phyloP scores from a whole-genome alignment of 495 filamentous ascomycete genomes.

The Pyrenopolyporus hunteri region DNA sequence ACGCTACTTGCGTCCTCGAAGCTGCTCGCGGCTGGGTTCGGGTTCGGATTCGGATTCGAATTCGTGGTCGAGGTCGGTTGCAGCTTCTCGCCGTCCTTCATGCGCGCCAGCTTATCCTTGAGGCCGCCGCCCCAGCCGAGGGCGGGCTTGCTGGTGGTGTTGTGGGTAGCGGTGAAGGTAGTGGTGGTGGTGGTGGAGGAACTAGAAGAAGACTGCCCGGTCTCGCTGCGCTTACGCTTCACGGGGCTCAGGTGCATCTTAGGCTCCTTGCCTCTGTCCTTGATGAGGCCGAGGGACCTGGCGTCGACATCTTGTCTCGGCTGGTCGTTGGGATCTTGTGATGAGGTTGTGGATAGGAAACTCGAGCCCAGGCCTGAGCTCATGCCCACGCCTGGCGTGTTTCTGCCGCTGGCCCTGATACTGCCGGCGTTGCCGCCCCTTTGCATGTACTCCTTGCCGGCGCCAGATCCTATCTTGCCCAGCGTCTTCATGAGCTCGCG shows the following conservation, averaged over 20 bases:
- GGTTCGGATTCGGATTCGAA: neutral
- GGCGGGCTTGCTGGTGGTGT: slow-evolving; percentile 14
- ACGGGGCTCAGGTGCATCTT: slow-evolving; percentile 72
- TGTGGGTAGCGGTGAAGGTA: neutral
- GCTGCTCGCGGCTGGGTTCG: neutral
- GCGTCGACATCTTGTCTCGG: slow-evolving; percentile 49
- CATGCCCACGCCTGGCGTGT: too few relatives aligned
- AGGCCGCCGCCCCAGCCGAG: slow-evolving; percentile 59
- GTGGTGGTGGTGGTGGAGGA: slow-evolving; percentile 5
- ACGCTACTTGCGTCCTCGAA: slow-evolving; percentile 5
- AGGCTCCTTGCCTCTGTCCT: slow-evolving; percentile 56
- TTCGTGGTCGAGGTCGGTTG: slow-evolving; percentile 4
- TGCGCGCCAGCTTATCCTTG: slow-evolving; percentile 54
- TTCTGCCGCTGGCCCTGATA: neutral
- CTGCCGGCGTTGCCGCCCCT: neutral
- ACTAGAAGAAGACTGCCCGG: slow-evolving; percentile 40
- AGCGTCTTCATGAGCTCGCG: slow-evolving; percentile 78
- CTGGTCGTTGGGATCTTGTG: slow-evolving; percentile 16
- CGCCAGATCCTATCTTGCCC: slow-evolving; percentile 62
- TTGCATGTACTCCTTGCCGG: slow-evolving; percentile 79
- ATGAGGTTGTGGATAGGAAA: neutral
- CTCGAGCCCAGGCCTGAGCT: slow-evolving; percentile 8
- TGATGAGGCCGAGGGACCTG: slow-evolving; percentile 61
- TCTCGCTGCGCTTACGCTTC: slow-evolving; percentile 68
- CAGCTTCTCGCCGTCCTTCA: slow-evolving; percentile 61